phyloP scores from a whole-genome alignment of 2,329 filamentous ascomycete genomes.

The Aspergillus sergii region DNA sequence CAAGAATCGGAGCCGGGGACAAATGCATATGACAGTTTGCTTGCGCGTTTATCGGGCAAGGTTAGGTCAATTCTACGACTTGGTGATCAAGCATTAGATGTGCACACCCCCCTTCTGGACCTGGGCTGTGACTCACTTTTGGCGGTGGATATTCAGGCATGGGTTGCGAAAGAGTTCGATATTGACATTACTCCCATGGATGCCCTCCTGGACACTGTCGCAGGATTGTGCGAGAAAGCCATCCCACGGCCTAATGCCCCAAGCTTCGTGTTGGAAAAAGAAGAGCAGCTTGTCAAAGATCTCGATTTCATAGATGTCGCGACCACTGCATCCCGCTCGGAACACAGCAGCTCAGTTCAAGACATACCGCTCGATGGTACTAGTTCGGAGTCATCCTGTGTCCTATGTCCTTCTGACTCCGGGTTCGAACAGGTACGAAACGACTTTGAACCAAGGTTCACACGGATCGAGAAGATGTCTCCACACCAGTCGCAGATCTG shows the following conservation, averaged over 20 bases:
- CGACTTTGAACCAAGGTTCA: background rate
- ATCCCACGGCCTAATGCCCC: background rate
- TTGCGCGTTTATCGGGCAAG: background rate
- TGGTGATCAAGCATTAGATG: background rate
- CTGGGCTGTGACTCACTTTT: conserved; percentile 1
- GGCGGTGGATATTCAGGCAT: background rate
- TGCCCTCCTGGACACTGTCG: background rate
- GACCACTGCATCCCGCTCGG: background rate
- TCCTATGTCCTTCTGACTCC: background rate
- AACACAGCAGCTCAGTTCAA: background rate
- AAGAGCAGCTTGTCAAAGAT: background rate
- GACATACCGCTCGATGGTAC: background rate
- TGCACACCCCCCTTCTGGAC: background rate
- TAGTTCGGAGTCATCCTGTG: background rate
- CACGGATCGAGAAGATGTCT: conserved; percentile 3
- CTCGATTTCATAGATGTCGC: background rate
- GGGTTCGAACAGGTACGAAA: background rate
- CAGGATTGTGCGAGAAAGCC: background rate
- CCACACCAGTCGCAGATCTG: conserved; percentile 7
- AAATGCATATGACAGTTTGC: background rate
- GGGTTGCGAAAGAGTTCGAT: background rate
- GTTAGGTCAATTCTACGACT: background rate
- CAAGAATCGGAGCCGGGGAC: background rate
- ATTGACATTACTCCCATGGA: background rate
- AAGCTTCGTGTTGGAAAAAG: background rate